Base-by-base conservation (phyloP, 2,329 filamentous ascomycete genomes). In the Aspergillus cejpii region DNA sequence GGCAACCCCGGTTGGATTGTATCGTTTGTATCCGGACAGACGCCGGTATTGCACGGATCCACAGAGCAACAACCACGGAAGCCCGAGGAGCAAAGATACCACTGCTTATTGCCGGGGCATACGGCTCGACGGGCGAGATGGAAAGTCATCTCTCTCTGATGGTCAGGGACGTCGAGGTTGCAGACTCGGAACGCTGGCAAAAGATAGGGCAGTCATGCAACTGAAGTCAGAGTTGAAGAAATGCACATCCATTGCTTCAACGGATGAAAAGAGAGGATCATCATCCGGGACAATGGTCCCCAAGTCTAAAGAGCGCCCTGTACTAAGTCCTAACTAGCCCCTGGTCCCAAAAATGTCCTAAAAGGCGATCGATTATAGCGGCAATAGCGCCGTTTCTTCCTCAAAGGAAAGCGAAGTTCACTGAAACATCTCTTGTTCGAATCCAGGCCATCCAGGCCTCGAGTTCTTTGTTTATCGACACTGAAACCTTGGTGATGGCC, bases 21-120 rank as follows among this genome's bases (percentile, higher is more conserved):
- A 8, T 15, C 34, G 12, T 45, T 37, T 23, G 54, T 48, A 26
- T 61, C 59, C 7, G 56, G 57, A 53, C 64, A 67, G 2, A 57
- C 27, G 1, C 61, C 62, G 24, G 44, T 44, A 8, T 45, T 50
- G 44, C 64, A 66, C 20, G 64, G 61, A 45, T 65, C 52, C 11
- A 51, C 51, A 7, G 61, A 60, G 37, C 64, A 67, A 42, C 64
- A 67, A 36, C 64, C 64, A 24, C 29, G 45, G 40, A 55, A 66
- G 23, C 39, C 57, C 31, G 27, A 44, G 2, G 43, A 42, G 39
- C 63, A 64, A 26, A 55, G 47, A 54, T 65, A 66, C 49, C 50
- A 65, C 37, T 37, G 47, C 27, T 52, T 49, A 20, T 40, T 24
- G 6, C 29, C 41, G 2, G 58, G 39, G 37, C 61, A 64, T 23